These are phyloP conservation scores for Podospora pseudocomata DNA, from an alignment of 495 filamentous ascomycete genomes.

Conservation along the genomic window DNA sequence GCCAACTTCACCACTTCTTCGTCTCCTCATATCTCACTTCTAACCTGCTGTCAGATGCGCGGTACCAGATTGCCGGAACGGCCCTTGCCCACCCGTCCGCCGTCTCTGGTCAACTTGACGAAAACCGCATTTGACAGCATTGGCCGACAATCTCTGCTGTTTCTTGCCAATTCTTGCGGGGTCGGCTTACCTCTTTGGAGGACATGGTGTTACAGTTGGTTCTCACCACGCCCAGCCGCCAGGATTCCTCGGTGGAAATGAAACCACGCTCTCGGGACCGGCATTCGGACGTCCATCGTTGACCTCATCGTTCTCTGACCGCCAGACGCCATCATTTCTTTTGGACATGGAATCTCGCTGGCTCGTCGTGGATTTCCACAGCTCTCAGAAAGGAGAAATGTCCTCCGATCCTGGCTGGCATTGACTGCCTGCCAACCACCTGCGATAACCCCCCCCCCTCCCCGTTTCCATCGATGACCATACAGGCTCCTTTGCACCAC, in stretches of 20 bases:
- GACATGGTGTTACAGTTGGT: neutral
- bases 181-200: constrained; percentile 2
- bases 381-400: neutral
- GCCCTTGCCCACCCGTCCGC: constrained; percentile 17
- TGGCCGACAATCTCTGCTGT: too few relatives aligned
- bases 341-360: neutral
- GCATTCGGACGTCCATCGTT: neutral
- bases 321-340: neutral
- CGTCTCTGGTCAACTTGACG: neutral
- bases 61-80: constrained; percentile 20
- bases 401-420: neutral
- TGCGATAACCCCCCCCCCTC: too few relatives aligned
- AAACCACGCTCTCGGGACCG: neutral
- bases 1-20: neutral
- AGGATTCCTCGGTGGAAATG: neutral
- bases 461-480: neutral
- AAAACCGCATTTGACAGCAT: neutral
- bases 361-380: neutral
- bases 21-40: constrained; percentile 13
- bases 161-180: neutral
- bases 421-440: neutral
- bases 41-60: neutral
- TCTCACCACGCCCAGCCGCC: neutral
- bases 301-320: neutral
- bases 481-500: neutral